Percentiles rank a stretch among this genome's conserved stretches.
Conservation (phyloP, 768 basidiomycete genomes). For the Albatrellus ellisii region DNA sequence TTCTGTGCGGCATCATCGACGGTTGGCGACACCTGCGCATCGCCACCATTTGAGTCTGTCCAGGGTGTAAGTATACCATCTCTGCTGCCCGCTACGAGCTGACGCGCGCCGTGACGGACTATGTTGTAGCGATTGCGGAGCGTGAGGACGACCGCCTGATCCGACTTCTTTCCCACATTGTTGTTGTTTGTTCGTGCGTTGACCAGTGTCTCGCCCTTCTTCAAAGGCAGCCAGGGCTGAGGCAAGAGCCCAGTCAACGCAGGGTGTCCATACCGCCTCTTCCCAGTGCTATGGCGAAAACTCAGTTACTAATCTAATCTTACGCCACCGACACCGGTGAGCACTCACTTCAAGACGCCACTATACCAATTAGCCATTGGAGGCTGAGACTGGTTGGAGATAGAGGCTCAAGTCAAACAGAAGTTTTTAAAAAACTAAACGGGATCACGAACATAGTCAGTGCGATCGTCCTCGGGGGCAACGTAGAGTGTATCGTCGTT, state of each 20-base stretch:
- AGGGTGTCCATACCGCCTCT: slow-evolving; percentile 89
- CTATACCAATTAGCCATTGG: slow-evolving; percentile 94
- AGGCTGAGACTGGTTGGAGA: slow-evolving; percentile 63
- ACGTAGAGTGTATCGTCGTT: slow-evolving; percentile 94
- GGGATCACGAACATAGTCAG: slow-evolving; percentile 57
- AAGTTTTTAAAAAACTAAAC: neutral
- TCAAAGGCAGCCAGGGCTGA: slow-evolving; percentile 87
- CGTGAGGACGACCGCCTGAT: slow-evolving; percentile 69
- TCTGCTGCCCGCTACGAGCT: neutral
- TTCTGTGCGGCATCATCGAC: slow-evolving; percentile 24
- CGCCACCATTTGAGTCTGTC: too few relatives aligned
- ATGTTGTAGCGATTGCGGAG: slow-evolving; percentile 60
- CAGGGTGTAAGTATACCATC: too few relatives aligned
- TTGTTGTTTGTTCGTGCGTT: slow-evolving; percentile 33
- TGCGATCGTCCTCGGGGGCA: slow-evolving; percentile 86
- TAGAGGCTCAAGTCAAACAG: neutral
- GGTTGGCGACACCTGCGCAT: too few relatives aligned
- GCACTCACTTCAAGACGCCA: slow-evolving; percentile 75
- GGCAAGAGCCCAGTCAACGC: slow-evolving; percentile 90
- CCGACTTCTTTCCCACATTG: slow-evolving; percentile 23
- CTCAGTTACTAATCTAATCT: neutral
- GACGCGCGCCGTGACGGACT: slow-evolving; percentile 24
- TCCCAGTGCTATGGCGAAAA: slow-evolving; percentile 62
- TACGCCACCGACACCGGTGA: too few relatives aligned
- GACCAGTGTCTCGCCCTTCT: slow-evolving; percentile 65